phyloP scores from a whole-genome alignment of 495 filamentous ascomycete genomes.

The Bryoglossum gracile region DNA sequence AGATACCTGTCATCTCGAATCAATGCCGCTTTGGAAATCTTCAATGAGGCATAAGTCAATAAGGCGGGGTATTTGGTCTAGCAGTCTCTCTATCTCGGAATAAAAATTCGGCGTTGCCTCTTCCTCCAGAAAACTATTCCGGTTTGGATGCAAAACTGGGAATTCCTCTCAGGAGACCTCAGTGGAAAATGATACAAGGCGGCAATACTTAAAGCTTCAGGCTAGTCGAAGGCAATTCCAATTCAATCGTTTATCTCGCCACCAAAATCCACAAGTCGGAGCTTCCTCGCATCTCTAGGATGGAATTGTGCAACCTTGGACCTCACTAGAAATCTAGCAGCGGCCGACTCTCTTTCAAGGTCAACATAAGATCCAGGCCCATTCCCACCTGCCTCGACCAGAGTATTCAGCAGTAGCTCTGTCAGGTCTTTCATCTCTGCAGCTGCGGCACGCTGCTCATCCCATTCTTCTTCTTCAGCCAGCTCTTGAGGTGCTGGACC shows the following conservation, averaged over 20 bases:
- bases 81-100: too few species aligned
- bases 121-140: too few species aligned
- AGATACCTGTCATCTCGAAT: too few species aligned
- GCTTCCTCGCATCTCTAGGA: conserved; percentile 66
- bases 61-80: too few species aligned
- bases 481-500: conserved; percentile 34
- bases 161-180: too few species aligned
- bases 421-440: conserved; percentile 60
- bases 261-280: conserved; percentile 81
- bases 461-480: conserved; percentile 30
- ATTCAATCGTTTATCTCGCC: conserved; percentile 60
- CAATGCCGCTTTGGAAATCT: too few species aligned
- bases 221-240: background rate
- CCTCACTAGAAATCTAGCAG: conserved; percentile 73
- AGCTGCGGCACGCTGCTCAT: conserved; percentile 59
- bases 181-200: too few species aligned
- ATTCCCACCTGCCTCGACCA: conserved; percentile 53
- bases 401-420: conserved; percentile 50
- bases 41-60: too few species aligned
- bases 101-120: too few species aligned
- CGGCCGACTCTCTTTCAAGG: conserved; percentile 68
- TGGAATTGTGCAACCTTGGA: conserved; percentile 83
- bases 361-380: conserved; percentile 57
- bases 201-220: background rate
- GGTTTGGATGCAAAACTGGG: too few species aligned